Conservation (phyloP, 208 protist species). For the Polymyxa betae region DNA sequence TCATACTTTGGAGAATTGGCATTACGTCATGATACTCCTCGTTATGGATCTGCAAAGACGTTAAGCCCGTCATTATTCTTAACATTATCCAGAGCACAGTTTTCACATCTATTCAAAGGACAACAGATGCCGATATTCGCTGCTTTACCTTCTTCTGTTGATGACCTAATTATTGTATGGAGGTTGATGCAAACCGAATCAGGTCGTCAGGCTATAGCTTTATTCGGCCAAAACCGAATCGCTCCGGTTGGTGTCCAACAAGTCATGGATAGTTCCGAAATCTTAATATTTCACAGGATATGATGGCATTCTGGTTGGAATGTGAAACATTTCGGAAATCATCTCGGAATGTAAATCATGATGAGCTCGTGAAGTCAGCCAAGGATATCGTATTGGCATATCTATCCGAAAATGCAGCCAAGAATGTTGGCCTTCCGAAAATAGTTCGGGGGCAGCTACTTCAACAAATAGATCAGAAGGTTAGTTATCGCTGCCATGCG, state of each 20-base stretch:
- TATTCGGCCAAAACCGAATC: not conserved
- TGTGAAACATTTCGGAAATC: not conserved
- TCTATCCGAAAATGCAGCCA: not conserved
- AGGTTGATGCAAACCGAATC: not conserved
- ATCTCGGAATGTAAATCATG: not conserved
- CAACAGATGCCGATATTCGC: not conserved
- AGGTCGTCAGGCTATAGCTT: not conserved
- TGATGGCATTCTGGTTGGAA: not conserved
- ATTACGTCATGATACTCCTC: not conserved
- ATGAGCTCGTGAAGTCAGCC: not conserved
- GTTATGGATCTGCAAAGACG: not conserved
- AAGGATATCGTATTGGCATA: not conserved
- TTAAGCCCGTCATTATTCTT: not conserved
- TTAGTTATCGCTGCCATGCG: not conserved
- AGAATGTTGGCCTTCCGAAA: not conserved
- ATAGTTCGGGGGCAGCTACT: not conserved
- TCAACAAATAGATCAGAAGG: not conserved
- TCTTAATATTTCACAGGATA: not conserved
- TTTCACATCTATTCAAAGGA: not conserved
- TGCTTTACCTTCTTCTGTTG: not conserved
- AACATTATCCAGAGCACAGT: not conserved
- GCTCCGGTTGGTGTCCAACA: not conserved
- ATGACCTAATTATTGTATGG: not conserved
- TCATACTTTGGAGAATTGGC: conserved; percentile 33
- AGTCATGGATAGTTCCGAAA: not conserved